Evolutionary conservation across 2,329 filamentous ascomycete genomes (phyloP), one percentile per base, ranked within the genome.

Genomic region (Colletotrichum gigasporum): DNA sequence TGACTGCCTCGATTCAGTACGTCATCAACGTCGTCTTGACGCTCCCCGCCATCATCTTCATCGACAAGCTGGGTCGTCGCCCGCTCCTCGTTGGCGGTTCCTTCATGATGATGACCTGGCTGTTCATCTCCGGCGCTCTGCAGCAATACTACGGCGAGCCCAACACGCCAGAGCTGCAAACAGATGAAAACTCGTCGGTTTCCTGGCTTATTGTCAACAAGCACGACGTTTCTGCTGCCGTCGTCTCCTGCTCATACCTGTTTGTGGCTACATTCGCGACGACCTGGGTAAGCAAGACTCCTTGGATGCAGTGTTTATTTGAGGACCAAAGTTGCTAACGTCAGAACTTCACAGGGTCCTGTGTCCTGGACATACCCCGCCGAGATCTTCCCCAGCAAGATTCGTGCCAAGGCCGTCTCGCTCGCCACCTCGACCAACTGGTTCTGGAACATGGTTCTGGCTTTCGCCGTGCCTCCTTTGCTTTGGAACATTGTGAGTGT

Each of bases 171-270:
- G 69, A 74, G 6, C 77, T 77, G 9, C 67, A 71, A 24, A 81
- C 76, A 30, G 72, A 78, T 1, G 65, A 71, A 16, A 82, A 83
- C 67, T 73, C 75, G 16, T 78, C 83, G 50, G 83, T 88, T 32
- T 84, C 83, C n/a, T 90, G 87, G 87, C 77, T 87, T 18, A 79
- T 90, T 32, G 71, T 79, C 39, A 74, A 82, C 60, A 83, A 86
- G 67, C 76, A 80, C 3, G 72, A 82, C 0, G 82, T 85, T 1
- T 88, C 88, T 2, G 85, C 85, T 62, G 90, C 83, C 14, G 84
- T 94, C 47, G 89, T 91, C 58, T 87, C 88, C 2, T 88, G 84
- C 68, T 90, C 88, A 0, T 92, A 91, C 66, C 84, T 87, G 34
- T 87, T 90, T 57, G 86, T 90, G 16, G 86, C 86, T 0, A 78